phyloP scores from a whole-genome alignment of 2,329 filamentous ascomycete genomes.

The Myriosclerotinia duriaeana region DNA sequence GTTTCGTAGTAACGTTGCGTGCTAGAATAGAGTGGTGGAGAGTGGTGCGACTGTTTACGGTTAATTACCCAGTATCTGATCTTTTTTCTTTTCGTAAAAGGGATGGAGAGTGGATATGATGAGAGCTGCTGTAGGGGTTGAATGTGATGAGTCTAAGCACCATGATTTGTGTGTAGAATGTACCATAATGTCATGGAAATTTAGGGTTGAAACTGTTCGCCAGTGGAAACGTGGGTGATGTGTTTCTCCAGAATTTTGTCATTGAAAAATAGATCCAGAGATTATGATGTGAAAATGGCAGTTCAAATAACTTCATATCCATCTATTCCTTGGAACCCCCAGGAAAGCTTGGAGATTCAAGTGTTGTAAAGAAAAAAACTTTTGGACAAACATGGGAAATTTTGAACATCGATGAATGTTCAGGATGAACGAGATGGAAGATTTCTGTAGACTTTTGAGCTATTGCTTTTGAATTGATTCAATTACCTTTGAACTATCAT shows the following conservation, averaged over 20 bases:
- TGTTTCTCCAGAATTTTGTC: neutral
- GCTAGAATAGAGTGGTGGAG: constrained; percentile 3
- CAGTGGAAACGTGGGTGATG: neutral
- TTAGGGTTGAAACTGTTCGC: neutral
- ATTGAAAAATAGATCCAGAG: neutral
- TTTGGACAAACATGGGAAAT: neutral
- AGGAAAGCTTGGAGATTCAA: neutral
- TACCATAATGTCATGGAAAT: neutral
- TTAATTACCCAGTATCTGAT: neutral
- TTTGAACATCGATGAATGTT: neutral
- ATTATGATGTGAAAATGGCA: neutral
- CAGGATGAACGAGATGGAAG: neutral
- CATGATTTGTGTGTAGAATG: neutral
- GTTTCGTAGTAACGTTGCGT: neutral
- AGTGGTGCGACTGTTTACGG: neutral
- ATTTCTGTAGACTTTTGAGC: neutral
- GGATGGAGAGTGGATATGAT: neutral
- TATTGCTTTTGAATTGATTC: constrained; percentile 4
- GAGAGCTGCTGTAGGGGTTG: neutral
- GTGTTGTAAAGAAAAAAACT: neutral
- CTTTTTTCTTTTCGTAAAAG: neutral
- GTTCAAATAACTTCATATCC: neutral
- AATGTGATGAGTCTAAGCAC: neutral
- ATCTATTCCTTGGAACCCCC: neutral
- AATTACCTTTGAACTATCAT: constrained; percentile 20